These are phyloP conservation scores for Backusella tarrabulga DNA, from an alignment of 192 early-diverging fungal genomes.

Conservation along the genomic window DNA sequence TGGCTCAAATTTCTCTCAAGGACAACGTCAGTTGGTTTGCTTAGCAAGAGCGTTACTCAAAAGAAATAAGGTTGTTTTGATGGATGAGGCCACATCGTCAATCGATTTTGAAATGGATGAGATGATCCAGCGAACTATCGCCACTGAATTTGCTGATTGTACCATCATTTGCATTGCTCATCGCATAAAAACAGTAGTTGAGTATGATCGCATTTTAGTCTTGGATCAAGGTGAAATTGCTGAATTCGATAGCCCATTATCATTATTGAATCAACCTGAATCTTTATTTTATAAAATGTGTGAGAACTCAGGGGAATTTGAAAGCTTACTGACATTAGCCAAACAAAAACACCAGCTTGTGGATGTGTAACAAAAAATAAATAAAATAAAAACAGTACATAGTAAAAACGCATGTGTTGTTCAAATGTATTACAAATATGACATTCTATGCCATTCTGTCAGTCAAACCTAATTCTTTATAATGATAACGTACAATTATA, in stretches of 20 bases:
- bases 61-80: conserved; percentile 41
- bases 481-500: background rate
- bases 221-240: conserved; percentile 74
- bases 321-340: conserved; percentile 60
- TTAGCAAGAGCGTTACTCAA: conserved; percentile 79
- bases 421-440: conserved; percentile 2
- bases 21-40: conserved; percentile 78
- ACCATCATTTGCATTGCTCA: conserved; percentile 66
- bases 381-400: background rate
- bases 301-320: conserved; percentile 79
- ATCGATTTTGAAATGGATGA: conserved; percentile 57
- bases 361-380: conserved; percentile 8
- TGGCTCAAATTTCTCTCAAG: conserved; percentile 76
- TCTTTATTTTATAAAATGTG: conserved; percentile 78
- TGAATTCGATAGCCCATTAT: conserved; percentile 79
- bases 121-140: conserved; percentile 58
- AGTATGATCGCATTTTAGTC: conserved; percentile 77
- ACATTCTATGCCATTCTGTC: background rate
- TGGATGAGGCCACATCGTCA: conserved; percentile 51
- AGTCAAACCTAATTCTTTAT: background rate
- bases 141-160: conserved; percentile 50
- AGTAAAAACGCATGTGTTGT: background rate
- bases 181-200: conserved; percentile 54
- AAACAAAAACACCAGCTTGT: conserved; percentile 33
- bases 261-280: conserved; percentile 58